A percentile compares a stretch with the other conserved stretches of the same genome.
These are phyloP conservation scores for Lathyrus oleraceus DNA, from an alignment of 306 rosid genomes.

Conservation along the genomic window DNA sequence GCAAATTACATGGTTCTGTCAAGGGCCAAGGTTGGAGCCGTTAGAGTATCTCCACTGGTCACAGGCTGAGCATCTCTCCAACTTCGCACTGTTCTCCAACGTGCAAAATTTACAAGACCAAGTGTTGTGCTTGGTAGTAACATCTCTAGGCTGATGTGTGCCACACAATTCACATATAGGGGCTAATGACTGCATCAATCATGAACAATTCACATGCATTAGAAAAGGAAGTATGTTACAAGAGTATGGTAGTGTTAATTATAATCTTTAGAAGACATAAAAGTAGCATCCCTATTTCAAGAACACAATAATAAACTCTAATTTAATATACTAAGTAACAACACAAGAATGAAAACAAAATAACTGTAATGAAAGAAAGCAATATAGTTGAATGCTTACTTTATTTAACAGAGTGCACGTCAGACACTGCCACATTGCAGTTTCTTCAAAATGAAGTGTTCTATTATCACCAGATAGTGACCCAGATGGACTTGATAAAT, in stretches of 20 bases:
- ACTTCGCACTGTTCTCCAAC: constrained; percentile 65
- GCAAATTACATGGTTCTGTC: constrained; percentile 5
- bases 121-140: constrained; percentile 47
- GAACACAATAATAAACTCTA: not conserved
- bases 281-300: not conserved
- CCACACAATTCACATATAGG: constrained; percentile 77
- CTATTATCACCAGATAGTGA: constrained; percentile 29
- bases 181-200: constrained; percentile 47
- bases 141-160: constrained; percentile 62
- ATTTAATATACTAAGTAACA: not conserved
- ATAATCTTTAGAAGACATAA: constrained; percentile 5
- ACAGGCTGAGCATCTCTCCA: constrained; percentile 69
- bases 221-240: not conserved
- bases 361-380: not conserved
- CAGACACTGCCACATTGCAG: constrained; percentile 71
- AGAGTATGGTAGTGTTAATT: not conserved
- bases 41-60: constrained; percentile 79
- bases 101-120: constrained; percentile 76
- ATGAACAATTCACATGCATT: not conserved
- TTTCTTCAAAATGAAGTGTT: constrained; percentile 42
- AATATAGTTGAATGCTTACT: constrained; percentile 48
- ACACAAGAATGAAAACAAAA: constrained; percentile 10
- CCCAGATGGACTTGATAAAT: constrained; percentile 36
- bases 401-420: constrained; percentile 82
- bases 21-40: constrained; percentile 46